These are phyloP conservation scores for Stygiomarasmius scandens DNA, from an alignment of 1,284 basidiomycete species.

Conservation along the genomic window DNA sequence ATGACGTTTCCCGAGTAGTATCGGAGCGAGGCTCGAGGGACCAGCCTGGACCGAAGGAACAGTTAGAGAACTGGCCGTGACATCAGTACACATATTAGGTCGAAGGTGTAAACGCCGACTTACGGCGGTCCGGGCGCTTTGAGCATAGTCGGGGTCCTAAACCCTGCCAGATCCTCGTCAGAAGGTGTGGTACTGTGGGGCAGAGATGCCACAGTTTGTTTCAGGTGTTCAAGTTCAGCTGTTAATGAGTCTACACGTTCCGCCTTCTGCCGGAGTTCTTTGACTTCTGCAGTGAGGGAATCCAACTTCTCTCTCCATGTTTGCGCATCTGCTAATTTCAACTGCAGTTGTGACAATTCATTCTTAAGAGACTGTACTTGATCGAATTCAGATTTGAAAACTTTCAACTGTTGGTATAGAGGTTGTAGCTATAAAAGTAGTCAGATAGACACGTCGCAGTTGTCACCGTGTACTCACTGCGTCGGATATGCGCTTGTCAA, in stretches of 20 bases:
- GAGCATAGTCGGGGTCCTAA: conserved; percentile 14
- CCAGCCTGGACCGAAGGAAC: conserved; percentile 16
- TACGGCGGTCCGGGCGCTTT: neutral
- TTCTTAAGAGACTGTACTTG: conserved; percentile 43
- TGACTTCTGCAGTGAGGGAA: conserved; percentile 42
- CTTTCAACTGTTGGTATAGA: conserved; percentile 51
- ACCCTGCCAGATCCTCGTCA: conserved; percentile 12
- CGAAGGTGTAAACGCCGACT: neutral
- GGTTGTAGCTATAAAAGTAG: conserved; percentile 48
- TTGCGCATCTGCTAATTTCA: conserved; percentile 36
- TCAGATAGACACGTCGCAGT: neutral
- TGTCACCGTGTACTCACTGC: conserved; percentile 37
- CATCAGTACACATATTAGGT: neutral
- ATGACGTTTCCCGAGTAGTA: conserved; percentile 61
- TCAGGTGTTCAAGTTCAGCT: conserved; percentile 37
- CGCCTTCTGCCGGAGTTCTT: conserved; percentile 41
- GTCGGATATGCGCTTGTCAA: conserved; percentile 40
- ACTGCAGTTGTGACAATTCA: conserved; percentile 38
- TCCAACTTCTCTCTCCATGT: conserved; percentile 39
- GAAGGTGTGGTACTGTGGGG: conserved; percentile 6
- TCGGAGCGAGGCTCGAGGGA: conserved; percentile 38
- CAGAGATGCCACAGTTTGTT: conserved; percentile 19
- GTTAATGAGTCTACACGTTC: conserved; percentile 34
- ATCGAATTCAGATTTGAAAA: conserved; percentile 43
- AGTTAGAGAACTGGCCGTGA: neutral